Conservation (phyloP, 164 flowering plant species). For the Hamamelis virginiana region DNA sequence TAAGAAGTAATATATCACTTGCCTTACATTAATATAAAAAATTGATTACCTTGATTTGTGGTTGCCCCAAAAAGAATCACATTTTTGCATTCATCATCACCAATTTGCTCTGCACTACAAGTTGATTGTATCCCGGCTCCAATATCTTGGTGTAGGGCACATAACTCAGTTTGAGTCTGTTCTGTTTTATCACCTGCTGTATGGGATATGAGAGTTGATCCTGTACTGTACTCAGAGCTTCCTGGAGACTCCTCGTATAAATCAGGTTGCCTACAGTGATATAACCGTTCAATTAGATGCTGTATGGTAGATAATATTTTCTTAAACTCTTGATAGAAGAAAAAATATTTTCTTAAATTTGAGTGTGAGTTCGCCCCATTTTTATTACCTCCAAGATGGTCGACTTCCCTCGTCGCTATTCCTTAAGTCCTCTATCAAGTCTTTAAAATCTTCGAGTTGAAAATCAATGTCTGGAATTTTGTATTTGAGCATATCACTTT, state of each 20-base stretch:
- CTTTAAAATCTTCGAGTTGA: conserved; percentile 58
- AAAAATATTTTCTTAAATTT: not conserved
- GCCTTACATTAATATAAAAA: not conserved
- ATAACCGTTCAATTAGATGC: conserved; percentile 14
- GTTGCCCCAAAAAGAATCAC: conserved; percentile 16
- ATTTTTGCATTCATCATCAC: conserved; percentile 22
- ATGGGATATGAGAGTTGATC: conserved; percentile 56
- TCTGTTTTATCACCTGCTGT: conserved; percentile 41
- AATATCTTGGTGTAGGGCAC: conserved; percentile 31
- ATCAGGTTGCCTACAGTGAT: conserved; percentile 61
- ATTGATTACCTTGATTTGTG: conserved; percentile 35
- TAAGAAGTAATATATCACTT: not conserved
- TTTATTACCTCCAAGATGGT: conserved; percentile 64
- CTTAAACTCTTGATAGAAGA: too few species aligned
- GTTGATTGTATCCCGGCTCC: conserved; percentile 22
- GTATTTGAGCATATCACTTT: conserved; percentile 33
- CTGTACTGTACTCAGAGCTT: conserved; percentile 84
- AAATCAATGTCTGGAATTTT: conserved; percentile 50
- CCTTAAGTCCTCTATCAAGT: conserved; percentile 60
- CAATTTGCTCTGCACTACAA: conserved; percentile 21
- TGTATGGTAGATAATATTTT: not conserved
- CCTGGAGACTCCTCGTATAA: conserved; percentile 68
- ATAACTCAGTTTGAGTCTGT: conserved; percentile 39
- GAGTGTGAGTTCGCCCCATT: not conserved
- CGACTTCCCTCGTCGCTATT: conserved; percentile 49